These are phyloP conservation scores for Edaphochlamys debaryana DNA, from an alignment of 139 green algal species.

Conservation along the genomic window DNA sequence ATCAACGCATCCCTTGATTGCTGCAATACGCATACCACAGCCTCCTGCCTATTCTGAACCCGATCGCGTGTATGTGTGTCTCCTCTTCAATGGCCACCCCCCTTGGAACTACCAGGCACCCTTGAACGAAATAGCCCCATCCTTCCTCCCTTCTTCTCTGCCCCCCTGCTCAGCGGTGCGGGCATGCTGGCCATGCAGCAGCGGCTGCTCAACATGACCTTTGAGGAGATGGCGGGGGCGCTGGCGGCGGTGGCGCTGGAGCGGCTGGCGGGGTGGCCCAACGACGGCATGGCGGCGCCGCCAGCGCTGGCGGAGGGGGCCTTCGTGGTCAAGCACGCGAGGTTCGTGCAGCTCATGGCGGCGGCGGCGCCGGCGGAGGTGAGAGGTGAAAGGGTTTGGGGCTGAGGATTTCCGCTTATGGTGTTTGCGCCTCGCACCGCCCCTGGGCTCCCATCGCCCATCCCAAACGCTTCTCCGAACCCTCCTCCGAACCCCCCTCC, in stretches of 20 bases:
- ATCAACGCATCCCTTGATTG: too few relatives aligned
- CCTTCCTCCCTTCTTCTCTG: neutral
- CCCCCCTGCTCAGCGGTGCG: slow-evolving; percentile 12
- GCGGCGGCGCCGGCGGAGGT: slow-evolving; percentile 39
- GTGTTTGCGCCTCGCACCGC: too few relatives aligned
- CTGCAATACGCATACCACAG: too few relatives aligned
- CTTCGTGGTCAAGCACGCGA: slow-evolving; percentile 67
- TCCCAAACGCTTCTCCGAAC: too few relatives aligned
- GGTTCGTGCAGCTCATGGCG: slow-evolving; percentile 59
- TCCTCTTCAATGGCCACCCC: too few relatives aligned
- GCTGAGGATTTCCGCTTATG: too few relatives aligned
- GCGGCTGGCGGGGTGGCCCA: neutral
- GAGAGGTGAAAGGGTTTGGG: neutral
- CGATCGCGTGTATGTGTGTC: too few relatives aligned
- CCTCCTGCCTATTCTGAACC: too few relatives aligned
- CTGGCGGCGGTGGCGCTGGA: slow-evolving; percentile 19
- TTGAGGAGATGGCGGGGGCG: slow-evolving; percentile 50
- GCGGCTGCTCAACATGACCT: slow-evolving; percentile 54
- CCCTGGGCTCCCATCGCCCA: too few relatives aligned
- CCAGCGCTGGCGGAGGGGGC: slow-evolving; percentile 53
- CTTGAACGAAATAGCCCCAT: too few relatives aligned
- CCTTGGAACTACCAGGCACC: too few relatives aligned
- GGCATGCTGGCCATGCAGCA: slow-evolving; percentile 36
- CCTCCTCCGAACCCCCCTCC: neutral
- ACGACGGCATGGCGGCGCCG: neutral